Evolutionary conservation across 345 rosid genomes (phyloP), one percentile per base, ranked within the genome.

Genomic region (Boechera stricta): DNA sequence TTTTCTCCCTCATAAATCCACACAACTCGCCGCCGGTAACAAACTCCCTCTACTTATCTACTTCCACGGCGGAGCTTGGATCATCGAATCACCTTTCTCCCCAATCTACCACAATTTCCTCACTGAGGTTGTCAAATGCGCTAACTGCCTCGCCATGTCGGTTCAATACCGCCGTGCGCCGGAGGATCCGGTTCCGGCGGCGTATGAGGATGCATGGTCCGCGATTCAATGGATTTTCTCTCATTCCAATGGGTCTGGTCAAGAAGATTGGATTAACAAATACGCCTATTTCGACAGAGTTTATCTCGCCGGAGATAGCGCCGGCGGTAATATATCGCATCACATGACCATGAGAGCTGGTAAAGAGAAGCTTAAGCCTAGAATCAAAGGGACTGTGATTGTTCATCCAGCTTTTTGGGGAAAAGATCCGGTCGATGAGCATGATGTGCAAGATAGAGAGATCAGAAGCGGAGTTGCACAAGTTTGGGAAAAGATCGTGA

Each of bases 41-140:
- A 82, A 83, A 55, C 65, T 87, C 11, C 88, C 87, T 10, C 56
- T 89, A 42, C 81, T 87, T 8, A 70, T 87, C 67, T 86, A 84
- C 83, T 84, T 89, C 71, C 88, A 83, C 69, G 91, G 89, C 16
- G 89, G 90, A 9, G 89, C 67, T 16, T 88, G 85, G 72, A 76
- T 84, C 62, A 0, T 77, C 67, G 81, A 64, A 1, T 81, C 89
- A 0, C 82, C 93, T 0, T 85, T 82, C 79, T 53, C 69, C 9
- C n/a, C 61, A 2, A 74, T 58, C 0, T 81, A 81, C 83, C 82
- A 80, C 33, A 72, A 31, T 44, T 84, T 72, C 74, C 39, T 84
- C 1, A 79, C 67, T 41, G 72, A 79, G 11, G 55, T 83, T 1
- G 86, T 78, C 5, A 77, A 77, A 9, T 64, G 75, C 66, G 87